phyloP scores from a whole-genome alignment of 106 monocot species.

The Dactylorhiza incarnata region DNA sequence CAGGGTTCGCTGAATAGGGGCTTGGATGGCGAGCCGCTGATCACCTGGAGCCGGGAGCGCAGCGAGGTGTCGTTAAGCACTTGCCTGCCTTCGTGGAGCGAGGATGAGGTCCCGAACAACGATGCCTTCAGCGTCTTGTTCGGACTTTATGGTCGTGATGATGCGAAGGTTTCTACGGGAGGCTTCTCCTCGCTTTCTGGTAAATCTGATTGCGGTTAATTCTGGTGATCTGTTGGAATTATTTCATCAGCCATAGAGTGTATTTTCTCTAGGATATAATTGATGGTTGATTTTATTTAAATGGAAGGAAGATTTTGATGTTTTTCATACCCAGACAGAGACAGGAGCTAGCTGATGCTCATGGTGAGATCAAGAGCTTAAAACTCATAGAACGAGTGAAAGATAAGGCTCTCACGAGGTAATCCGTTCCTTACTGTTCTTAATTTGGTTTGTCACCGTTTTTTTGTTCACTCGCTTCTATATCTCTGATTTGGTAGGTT shows the following conservation, averaged over 20 bases:
- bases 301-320: neutral
- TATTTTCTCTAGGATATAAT: neutral
- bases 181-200: too few relatives aligned
- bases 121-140: too few relatives aligned
- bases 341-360: slow-evolving; percentile 56
- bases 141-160: too few relatives aligned
- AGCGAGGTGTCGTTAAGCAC: too few relatives aligned
- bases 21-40: too few relatives aligned
- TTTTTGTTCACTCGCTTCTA: neutral
- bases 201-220: neutral
- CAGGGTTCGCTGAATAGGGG: too few relatives aligned
- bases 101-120: too few relatives aligned
- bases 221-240: neutral
- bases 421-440: neutral
- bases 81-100: too few relatives aligned
- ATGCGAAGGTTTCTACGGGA: too few relatives aligned
- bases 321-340: slow-evolving; percentile 42
- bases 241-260: neutral
- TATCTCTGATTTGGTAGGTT: slow-evolving; percentile 30
- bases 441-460: neutral
- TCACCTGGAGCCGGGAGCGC: too few relatives aligned
- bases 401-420: slow-evolving; percentile 84
- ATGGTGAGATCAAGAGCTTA: slow-evolving; percentile 62
- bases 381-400: slow-evolving; percentile 63
- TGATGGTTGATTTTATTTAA: neutral